phyloP scores from a whole-genome alignment of 2,329 filamentous ascomycete species.

The Gnomoniopsis smithogilvyi region DNA sequence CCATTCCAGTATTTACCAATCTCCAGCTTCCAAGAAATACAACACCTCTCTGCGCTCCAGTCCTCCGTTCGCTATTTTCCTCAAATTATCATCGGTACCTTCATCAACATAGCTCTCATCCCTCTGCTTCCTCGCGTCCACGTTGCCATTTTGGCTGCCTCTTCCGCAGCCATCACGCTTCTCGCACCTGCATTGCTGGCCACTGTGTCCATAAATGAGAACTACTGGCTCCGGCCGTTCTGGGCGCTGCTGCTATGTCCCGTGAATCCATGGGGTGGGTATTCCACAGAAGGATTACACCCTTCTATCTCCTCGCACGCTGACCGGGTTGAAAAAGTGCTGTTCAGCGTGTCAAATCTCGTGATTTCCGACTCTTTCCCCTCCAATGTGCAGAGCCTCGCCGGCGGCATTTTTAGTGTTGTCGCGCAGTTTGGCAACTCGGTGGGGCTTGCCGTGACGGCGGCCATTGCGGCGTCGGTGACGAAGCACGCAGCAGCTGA shows the following conservation, averaged over 20 bases:
- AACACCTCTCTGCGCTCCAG: conserved; percentile 40
- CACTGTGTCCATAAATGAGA: conserved; percentile 39
- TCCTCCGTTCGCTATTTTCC: conserved; percentile 47
- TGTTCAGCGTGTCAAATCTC: conserved; percentile 54
- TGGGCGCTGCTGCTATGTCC: conserved; percentile 43
- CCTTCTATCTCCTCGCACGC: no score
- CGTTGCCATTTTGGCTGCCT: conserved; percentile 35
- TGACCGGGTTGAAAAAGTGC: conserved; percentile 27
- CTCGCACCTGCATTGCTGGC: conserved; percentile 53
- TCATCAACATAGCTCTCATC: conserved; percentile 29
- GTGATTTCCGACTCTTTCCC: conserved; percentile 54
- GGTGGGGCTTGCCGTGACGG: conserved; percentile 48
- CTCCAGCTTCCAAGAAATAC: conserved; percentile 41
- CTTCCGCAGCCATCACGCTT: conserved; percentile 41
- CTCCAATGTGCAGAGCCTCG: conserved; percentile 51
- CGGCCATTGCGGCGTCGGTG: conserved; percentile 43
- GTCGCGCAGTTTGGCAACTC: conserved; percentile 54
- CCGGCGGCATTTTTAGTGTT: conserved; percentile 59
- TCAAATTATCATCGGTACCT: conserved; percentile 22
- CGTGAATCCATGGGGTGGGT: conserved; percentile 37
- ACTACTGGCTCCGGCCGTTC: conserved; percentile 47
- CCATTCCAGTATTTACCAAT: no score
- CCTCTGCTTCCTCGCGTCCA: conserved; percentile 36
- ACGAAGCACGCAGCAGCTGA: conserved; percentile 34
- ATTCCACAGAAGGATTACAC: neutral